These are phyloP conservation scores for Hypoxylon sp. DNA, from an alignment of 2,329 filamentous ascomycete species.

Conservation along the genomic window DNA sequence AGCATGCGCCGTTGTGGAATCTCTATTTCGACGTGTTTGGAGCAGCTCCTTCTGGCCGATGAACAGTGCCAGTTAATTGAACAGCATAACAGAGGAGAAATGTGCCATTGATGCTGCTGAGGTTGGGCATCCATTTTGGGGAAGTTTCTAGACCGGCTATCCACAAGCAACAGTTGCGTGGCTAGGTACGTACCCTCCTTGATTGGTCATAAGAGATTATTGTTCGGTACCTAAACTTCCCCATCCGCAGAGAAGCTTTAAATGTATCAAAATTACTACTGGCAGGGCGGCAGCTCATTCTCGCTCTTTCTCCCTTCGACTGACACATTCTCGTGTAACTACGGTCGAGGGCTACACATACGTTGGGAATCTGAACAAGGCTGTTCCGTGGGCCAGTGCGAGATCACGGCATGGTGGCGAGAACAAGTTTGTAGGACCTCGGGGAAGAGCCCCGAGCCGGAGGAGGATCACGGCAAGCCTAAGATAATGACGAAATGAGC, in stretches of 20 bases:
- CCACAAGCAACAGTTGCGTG: neutral
- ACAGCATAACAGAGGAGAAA: too few relatives aligned
- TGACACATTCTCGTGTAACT: neutral
- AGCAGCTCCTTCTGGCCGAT: neutral
- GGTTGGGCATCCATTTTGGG: neutral
- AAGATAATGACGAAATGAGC: too few relatives aligned
- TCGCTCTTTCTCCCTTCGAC: neutral
- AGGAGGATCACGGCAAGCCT: too few relatives aligned
- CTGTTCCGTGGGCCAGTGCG: neutral
- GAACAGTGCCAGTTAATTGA: neutral
- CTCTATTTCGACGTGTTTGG: neutral
- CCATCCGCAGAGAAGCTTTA: too few relatives aligned
- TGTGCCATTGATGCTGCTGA: neutral
- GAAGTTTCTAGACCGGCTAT: neutral
- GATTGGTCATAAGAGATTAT: too few relatives aligned
- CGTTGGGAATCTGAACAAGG: neutral
- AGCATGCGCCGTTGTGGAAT: neutral
- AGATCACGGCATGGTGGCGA: neutral
- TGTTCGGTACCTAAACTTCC: too few relatives aligned
- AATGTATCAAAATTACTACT: neutral
- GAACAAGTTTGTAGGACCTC: too few relatives aligned
- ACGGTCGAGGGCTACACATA: neutral
- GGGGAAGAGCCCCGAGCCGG: too few relatives aligned
- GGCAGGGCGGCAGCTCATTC: neutral
- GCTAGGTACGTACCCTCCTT: neutral